These are phyloP conservation scores for Entomortierella chlamydospora DNA, from an alignment of 192 early-diverging fungal genomes.

Conservation along the genomic window DNA sequence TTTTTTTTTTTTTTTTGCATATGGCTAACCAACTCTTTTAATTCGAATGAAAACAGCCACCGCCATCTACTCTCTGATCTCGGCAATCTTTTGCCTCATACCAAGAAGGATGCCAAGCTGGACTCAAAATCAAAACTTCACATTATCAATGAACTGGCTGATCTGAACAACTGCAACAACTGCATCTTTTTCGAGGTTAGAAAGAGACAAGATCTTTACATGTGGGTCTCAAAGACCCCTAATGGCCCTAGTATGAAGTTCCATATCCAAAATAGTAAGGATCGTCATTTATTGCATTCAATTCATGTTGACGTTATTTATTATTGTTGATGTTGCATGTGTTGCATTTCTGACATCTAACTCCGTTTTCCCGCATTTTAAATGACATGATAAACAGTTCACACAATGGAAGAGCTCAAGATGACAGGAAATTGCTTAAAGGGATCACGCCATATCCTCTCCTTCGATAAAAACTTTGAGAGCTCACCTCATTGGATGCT, in stretches of 20 bases:
- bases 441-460: conserved; percentile 93
- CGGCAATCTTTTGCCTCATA: conserved; percentile 88
- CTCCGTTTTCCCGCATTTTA: conserved; percentile 2
- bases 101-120: conserved; percentile 96
- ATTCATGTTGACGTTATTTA: not conserved
- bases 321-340: no score
- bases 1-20: not conserved
- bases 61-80: conserved; percentile 95
- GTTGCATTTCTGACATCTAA: no score
- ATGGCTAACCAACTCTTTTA: not conserved
- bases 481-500: conserved; percentile 84
- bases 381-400: conserved; percentile 63
- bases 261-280: conserved; percentile 89
- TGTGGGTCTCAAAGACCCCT: conserved; percentile 96
- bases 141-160: conserved; percentile 93
- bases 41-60: conserved; percentile 66
- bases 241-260: conserved; percentile 97
- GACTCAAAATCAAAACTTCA: conserved; percentile 91
- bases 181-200: conserved; percentile 96
- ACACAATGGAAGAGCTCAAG: conserved; percentile 99
- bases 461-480: conserved; percentile 96
- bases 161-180: conserved; percentile 99
- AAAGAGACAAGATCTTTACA: conserved; percentile 91
- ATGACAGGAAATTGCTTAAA: conserved; percentile 99
- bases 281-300: not conserved